Conservation (phyloP, 768 basidiomycete species). For the Fibroporia radiculosa region DNA sequence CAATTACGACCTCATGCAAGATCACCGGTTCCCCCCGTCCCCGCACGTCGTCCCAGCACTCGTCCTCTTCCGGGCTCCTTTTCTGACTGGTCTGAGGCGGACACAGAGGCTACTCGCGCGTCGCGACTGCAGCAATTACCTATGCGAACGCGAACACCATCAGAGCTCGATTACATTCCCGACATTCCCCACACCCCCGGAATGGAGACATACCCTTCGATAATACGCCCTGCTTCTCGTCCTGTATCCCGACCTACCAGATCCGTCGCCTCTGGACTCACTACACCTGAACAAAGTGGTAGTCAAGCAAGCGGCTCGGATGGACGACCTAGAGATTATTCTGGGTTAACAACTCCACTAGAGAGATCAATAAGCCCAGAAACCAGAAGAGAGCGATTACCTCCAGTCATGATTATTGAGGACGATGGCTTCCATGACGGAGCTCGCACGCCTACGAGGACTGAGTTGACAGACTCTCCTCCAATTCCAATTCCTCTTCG, state of each 20-base stretch:
- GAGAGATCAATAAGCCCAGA: slow-evolving; percentile 10
- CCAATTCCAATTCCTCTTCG: slow-evolving; percentile 15
- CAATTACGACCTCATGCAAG: slow-evolving; percentile 3
- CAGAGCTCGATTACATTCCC: slow-evolving; percentile 22
- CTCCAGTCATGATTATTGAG: slow-evolving; percentile 13
- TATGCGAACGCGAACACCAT: slow-evolving; percentile 12
- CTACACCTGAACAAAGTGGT: slow-evolving; percentile 14
- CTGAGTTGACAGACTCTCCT: slow-evolving; percentile 8
- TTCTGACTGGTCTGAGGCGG: slow-evolving; percentile 17
- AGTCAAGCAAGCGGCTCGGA: not conserved
- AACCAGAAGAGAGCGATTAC: slow-evolving; percentile 6
- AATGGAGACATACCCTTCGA: slow-evolving; percentile 3
- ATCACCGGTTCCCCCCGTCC: slow-evolving; percentile 2
- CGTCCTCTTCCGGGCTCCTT: slow-evolving; percentile 20
- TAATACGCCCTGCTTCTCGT: not conserved
- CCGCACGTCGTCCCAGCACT: slow-evolving; percentile 15
- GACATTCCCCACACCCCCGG: slow-evolving; percentile 15
- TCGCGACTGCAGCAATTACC: not conserved
- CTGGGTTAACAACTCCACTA: slow-evolving; percentile 15
- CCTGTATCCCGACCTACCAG: too few species aligned
- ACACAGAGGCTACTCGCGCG: slow-evolving; percentile 8
- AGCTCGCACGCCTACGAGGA: slow-evolving; percentile 8
- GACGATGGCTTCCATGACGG: slow-evolving; percentile 7
- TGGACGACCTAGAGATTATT: slow-evolving; percentile 5
- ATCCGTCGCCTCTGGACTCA: slow-evolving; percentile 16